A percentile compares a stretch with the other conserved stretches of the same genome.
phyloP scores from a whole-genome alignment of 2,329 filamentous ascomycete genomes.

The Chaetomium globosum region DNA sequence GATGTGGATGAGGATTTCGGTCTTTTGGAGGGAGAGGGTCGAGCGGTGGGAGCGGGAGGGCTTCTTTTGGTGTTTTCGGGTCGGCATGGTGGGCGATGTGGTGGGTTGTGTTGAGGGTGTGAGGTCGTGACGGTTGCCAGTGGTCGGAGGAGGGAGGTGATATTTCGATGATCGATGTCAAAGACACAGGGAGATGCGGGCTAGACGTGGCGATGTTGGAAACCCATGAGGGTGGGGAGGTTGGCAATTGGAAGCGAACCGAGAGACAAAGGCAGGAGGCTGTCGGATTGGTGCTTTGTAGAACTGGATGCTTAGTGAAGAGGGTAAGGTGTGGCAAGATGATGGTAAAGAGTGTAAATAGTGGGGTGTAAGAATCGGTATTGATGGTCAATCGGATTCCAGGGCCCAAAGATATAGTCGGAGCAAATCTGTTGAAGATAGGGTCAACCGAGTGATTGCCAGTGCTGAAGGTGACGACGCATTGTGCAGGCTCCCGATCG shows the following conservation, averaged over 20 bases:
- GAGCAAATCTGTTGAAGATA: neutral
- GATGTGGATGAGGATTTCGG: constrained; percentile 74
- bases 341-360: neutral
- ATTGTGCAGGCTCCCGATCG: neutral
- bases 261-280: constrained; percentile 1
- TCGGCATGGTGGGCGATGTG: constrained; percentile 44
- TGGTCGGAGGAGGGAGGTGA: neutral
- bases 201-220: neutral
- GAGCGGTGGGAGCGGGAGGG: constrained; percentile 58
- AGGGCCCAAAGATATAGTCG: neutral
- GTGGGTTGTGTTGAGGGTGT: neutral
- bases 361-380: neutral
- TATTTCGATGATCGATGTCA: neutral
- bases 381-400: neutral
- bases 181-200: neutral
- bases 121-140: neutral
- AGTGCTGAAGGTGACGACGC: neutral
- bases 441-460: no score
- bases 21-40: constrained; percentile 70
- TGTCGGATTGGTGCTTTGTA: neutral
- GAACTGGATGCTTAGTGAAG: neutral
- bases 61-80: constrained; percentile 47
- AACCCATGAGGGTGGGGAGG: constrained; percentile 1
- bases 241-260: constrained; percentile 5
- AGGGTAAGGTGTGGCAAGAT: no score